Conservation (phyloP, 192 early-diverging fungal species). For the Glomus cerebriforme region DNA sequence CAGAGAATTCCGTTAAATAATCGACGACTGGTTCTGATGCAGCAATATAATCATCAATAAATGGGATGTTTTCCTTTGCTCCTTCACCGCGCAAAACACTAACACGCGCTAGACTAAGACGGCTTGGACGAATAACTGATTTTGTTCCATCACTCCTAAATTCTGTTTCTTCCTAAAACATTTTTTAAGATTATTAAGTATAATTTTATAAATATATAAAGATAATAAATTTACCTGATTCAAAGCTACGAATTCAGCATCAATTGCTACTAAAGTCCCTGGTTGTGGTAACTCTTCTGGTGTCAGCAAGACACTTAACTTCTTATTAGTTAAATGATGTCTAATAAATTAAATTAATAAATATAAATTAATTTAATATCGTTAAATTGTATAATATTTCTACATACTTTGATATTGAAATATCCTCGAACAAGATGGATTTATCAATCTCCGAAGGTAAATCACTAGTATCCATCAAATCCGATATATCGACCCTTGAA, state of each 20-base stretch:
- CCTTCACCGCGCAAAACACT: slow-evolving; percentile 85
- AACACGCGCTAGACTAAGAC: slow-evolving; percentile 84
- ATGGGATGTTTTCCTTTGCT: slow-evolving; percentile 71
- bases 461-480: slow-evolving; percentile 49
- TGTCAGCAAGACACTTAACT: slow-evolving; percentile 52
- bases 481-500: slow-evolving; percentile 54
- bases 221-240: slow-evolving; percentile 44
- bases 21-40: slow-evolving; percentile 85
- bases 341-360: not conserved
- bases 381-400: not conserved
- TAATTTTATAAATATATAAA: not conserved
- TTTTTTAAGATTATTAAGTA: too few species aligned
- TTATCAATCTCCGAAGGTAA: slow-evolving; percentile 48
- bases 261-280: slow-evolving; percentile 78
- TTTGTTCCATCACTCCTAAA: slow-evolving; percentile 91
- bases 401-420: slow-evolving; percentile 63
- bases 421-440: slow-evolving; percentile 57
- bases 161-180: slow-evolving; percentile 75
- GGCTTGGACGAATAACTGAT: slow-evolving; percentile 76
- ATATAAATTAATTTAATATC: not conserved
- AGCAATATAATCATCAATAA: slow-evolving; percentile 96
- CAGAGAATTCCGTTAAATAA: slow-evolving; percentile 92
- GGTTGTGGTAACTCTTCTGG: slow-evolving; percentile 65
- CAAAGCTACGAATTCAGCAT: slow-evolving; percentile 95
- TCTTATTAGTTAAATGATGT: not conserved